phyloP scores from a whole-genome alignment of 1,139 yeast species.

The Meyerozyma carpophila region DNA sequence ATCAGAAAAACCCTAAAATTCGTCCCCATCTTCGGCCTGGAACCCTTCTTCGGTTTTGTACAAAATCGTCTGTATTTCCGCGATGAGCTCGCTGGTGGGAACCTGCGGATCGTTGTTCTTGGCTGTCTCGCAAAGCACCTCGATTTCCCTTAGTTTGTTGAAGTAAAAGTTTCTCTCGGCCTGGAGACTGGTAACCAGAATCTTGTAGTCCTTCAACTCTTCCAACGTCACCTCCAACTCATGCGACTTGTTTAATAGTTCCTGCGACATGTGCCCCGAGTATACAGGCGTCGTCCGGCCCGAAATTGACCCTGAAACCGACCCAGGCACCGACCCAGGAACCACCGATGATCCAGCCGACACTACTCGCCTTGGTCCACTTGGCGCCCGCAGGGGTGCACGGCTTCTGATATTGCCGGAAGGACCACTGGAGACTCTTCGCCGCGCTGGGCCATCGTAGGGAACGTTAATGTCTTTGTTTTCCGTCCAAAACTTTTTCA shows the following conservation, averaged over 20 bases:
- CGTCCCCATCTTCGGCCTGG: constrained; percentile 36
- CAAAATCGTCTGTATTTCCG: constrained; percentile 66
- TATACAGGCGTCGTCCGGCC: neutral
- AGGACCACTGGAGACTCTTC: constrained; percentile 11
- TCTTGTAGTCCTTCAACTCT: constrained; percentile 49
- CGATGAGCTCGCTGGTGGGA: constrained; percentile 38
- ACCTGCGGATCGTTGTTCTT: constrained; percentile 32
- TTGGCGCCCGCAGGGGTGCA: neutral
- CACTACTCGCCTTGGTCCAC: constrained; percentile 7
- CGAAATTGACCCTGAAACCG: neutral
- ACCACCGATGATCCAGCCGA: constrained; percentile 8
- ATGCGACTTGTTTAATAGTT: constrained; percentile 12
- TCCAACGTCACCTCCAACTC: constrained; percentile 38
- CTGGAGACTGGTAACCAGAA: constrained; percentile 55
- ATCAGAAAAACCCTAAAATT: neutral
- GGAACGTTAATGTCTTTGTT: constrained; percentile 53
- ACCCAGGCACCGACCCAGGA: constrained; percentile 4
- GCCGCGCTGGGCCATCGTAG: constrained; percentile 56
- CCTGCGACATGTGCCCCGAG: constrained; percentile 5
- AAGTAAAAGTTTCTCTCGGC: constrained; percentile 88
- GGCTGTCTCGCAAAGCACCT: constrained; percentile 67
- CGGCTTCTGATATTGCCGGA: neutral
- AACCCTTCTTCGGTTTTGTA: constrained; percentile 82
- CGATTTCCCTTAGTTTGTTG: constrained; percentile 83
- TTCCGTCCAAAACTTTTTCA: constrained; percentile 76